Conservation (phyloP, 192 early-diverging fungal genomes). For the Phycomyces nitens region DNA sequence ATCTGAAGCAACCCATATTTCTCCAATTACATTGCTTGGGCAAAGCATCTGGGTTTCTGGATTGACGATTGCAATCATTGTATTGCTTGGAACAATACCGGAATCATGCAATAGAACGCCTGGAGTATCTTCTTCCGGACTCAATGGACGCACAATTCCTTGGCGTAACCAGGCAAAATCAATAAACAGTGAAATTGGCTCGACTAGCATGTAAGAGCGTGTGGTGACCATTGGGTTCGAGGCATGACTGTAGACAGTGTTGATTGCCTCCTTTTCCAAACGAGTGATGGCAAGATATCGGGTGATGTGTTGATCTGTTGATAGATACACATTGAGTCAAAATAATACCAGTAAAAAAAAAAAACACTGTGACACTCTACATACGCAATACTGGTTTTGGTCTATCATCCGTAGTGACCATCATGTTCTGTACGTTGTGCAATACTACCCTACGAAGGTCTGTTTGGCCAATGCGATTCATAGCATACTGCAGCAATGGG, state of each 20-base stretch:
- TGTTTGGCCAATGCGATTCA: constrained; percentile 44
- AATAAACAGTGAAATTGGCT: constrained; percentile 63
- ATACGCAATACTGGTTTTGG: constrained; percentile 45
- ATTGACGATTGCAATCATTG: constrained; percentile 82
- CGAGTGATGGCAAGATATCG: constrained; percentile 59
- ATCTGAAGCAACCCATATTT: constrained; percentile 81
- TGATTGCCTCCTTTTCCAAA: constrained; percentile 66
- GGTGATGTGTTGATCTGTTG: constrained; percentile 49
- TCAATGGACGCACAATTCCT: constrained; percentile 58
- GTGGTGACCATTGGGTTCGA: constrained; percentile 81
- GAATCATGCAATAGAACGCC: constrained; percentile 63
- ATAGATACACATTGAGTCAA: background rate
- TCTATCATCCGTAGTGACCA: constrained; percentile 53
- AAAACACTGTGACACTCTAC: constrained; percentile 4
- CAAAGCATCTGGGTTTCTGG: constrained; percentile 69
- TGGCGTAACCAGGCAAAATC: constrained; percentile 63
- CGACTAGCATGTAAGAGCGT: constrained; percentile 73
- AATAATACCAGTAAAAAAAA: background rate
- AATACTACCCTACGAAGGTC: constrained; percentile 15
- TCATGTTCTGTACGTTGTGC: constrained; percentile 58
- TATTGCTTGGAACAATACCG: constrained; percentile 70
- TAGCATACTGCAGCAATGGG: constrained; percentile 66
- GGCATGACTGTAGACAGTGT: constrained; percentile 69
- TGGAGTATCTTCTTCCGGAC: constrained; percentile 49
- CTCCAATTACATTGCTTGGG: constrained; percentile 68